A percentile compares a stretch with the other conserved stretches of the same genome.
phyloP scores from a whole-genome alignment of 805 yeast genomes.

The Lipomyces anomalus region DNA sequence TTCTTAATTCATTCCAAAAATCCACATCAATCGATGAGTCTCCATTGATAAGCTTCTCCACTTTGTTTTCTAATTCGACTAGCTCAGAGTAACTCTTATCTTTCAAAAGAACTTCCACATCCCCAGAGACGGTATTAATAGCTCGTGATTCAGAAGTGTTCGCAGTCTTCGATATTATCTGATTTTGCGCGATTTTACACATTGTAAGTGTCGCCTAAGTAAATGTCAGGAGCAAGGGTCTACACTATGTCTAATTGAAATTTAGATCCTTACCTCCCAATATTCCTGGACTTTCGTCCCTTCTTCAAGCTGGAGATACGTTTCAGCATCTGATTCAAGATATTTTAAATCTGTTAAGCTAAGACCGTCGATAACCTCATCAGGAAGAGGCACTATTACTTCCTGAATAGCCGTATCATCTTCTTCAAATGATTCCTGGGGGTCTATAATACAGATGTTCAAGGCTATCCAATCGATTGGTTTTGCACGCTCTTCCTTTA shows the following conservation, averaged over 20 bases:
- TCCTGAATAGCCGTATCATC: constrained; percentile 2
- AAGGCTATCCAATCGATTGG: constrained; percentile 28
- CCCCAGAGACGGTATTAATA: constrained; percentile 25
- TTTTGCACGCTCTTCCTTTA: constrained; percentile 27
- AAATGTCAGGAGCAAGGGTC: neutral
- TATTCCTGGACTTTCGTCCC: constrained; percentile 18
- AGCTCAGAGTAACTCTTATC: constrained; percentile 29
- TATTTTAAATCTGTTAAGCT: constrained; percentile 13
- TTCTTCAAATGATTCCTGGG: neutral
- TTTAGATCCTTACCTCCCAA: constrained; percentile 24
- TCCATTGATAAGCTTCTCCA: constrained; percentile 20
- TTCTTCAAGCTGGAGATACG: constrained; percentile 7
- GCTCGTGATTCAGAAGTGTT: constrained; percentile 7
- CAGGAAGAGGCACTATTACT: constrained; percentile 20
- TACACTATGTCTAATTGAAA: no score
- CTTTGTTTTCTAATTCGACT: constrained; percentile 22
- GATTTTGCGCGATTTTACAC: constrained; percentile 11
- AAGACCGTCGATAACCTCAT: constrained; percentile 20
- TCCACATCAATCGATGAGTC: constrained; percentile 26
- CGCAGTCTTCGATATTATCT: neutral
- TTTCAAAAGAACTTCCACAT: constrained; percentile 28
- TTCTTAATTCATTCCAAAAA: constrained; percentile 30
- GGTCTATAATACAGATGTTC: constrained; percentile 17
- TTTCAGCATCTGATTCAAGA: constrained; percentile 11
- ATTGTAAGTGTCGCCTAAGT: constrained; percentile 6